phyloP scores from a whole-genome alignment of 345 rosid genomes.

The Passiflora organensis region DNA sequence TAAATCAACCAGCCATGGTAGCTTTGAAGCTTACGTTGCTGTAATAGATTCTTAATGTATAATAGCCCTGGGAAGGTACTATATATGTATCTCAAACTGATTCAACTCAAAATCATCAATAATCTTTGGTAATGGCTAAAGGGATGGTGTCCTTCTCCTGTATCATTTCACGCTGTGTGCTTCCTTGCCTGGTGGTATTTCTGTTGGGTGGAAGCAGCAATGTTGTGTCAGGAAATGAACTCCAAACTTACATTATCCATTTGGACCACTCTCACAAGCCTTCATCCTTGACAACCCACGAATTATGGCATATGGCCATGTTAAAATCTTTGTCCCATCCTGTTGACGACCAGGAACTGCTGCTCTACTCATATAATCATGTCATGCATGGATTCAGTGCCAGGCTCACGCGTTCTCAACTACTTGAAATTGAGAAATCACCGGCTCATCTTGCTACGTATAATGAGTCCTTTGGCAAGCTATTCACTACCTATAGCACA shows the following conservation, averaged over 20 bases:
- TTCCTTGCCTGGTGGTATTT: slow-evolving; percentile 7
- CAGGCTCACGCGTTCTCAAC: slow-evolving; percentile 37
- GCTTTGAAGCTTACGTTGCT: slow-evolving; percentile 1
- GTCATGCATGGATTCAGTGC: slow-evolving; percentile 45
- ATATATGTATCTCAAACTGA: background rate
- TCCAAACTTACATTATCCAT: slow-evolving; percentile 33
- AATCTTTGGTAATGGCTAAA: background rate
- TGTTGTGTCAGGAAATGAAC: slow-evolving; percentile 5
- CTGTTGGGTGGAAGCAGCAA: background rate
- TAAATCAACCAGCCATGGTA: background rate
- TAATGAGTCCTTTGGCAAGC: slow-evolving; percentile 32
- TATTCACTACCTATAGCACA: slow-evolving; percentile 32
- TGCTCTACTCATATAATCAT: slow-evolving; percentile 38
- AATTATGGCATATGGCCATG: slow-evolving; percentile 23
- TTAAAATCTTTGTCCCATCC: slow-evolving; percentile 17
- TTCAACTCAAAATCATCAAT: background rate
- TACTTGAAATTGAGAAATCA: slow-evolving; percentile 32
- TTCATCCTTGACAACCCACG: slow-evolving; percentile 23
- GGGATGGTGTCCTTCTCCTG: background rate
- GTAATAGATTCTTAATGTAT: too few species aligned
- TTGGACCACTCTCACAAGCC: slow-evolving; percentile 36
- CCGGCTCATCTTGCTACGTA: slow-evolving; percentile 36
- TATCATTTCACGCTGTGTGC: background rate
- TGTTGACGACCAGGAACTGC: slow-evolving; percentile 4
- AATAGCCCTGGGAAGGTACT: too few species aligned